phyloP scores from a whole-genome alignment of 805 yeast species.

The Saccharomycopsis amapae region DNA sequence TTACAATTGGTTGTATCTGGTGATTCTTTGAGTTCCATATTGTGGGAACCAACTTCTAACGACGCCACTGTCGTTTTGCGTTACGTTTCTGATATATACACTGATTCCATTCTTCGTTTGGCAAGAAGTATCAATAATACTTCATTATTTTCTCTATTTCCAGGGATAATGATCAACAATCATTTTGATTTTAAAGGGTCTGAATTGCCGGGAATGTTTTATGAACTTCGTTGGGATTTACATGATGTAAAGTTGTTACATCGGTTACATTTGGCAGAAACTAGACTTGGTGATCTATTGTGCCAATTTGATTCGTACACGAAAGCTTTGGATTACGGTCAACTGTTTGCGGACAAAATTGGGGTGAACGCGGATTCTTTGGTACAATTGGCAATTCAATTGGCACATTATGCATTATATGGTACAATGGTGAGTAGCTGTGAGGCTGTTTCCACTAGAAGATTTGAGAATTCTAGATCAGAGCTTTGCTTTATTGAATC shows the following conservation, averaged over 20 bases:
- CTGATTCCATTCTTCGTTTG: slow-evolving; percentile 79
- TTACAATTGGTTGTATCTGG: slow-evolving; percentile 76
- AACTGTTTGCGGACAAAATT: slow-evolving; percentile 66
- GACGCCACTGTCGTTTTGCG: slow-evolving; percentile 90
- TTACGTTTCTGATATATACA: slow-evolving; percentile 81
- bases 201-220: not conserved
- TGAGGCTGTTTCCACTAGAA: slow-evolving; percentile 81
- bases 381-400: slow-evolving; percentile 84
- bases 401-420: slow-evolving; percentile 83
- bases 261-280: slow-evolving; percentile 72
- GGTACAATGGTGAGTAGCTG: slow-evolving; percentile 85
- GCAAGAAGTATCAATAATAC: slow-evolving; percentile 68
- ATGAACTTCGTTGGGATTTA: slow-evolving; percentile 15
- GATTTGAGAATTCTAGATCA: slow-evolving; percentile 61
- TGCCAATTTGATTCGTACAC: slow-evolving; percentile 63
- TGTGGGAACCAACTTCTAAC: slow-evolving; percentile 86
- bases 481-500: slow-evolving; percentile 62
- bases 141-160: slow-evolving; percentile 33
- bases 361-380: slow-evolving; percentile 85
- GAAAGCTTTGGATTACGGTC: slow-evolving; percentile 71
- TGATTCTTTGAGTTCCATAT: slow-evolving; percentile 83
- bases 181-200: not conserved
- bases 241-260: slow-evolving; percentile 11
- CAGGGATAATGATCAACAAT: slow-evolving; percentile 22
- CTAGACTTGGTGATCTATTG: slow-evolving; percentile 78